These are phyloP conservation scores for Penicillium canariense DNA, from an alignment of 495 filamentous ascomycete species.

Conservation along the genomic window DNA sequence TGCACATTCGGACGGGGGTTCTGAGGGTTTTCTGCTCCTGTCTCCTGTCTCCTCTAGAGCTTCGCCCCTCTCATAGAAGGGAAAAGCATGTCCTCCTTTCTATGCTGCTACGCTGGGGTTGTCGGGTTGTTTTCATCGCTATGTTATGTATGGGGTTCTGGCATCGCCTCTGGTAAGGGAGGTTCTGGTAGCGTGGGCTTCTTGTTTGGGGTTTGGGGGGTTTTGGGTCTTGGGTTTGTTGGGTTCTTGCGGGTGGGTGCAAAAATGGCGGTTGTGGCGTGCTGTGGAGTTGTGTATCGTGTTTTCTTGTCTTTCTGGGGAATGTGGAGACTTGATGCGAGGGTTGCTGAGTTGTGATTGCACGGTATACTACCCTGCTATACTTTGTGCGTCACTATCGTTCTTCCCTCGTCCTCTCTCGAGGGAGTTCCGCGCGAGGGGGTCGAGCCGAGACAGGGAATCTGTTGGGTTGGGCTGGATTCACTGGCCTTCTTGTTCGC, in stretches of 20 bases:
- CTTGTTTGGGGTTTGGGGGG: background rate
- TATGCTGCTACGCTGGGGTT: background rate
- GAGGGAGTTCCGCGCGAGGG: background rate
- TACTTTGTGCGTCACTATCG: background rate
- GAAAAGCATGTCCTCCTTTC: background rate
- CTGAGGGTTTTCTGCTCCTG: slow-evolving; percentile 1
- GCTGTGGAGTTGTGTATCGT: slow-evolving; percentile 8
- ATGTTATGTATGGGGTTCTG: background rate
- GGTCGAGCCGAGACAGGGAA: background rate
- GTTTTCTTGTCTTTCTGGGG: background rate
- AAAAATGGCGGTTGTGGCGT: slow-evolving; percentile 21
- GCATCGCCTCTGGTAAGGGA: background rate
- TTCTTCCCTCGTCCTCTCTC: background rate
- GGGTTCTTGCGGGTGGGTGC: slow-evolving; percentile 5
- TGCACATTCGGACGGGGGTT: slow-evolving; percentile 12
- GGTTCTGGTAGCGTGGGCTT: background rate
- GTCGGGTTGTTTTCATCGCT: background rate
- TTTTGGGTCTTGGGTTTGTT: background rate
- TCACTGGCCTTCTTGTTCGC: slow-evolving; percentile 2
- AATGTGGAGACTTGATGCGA: background rate
- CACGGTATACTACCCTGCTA: background rate
- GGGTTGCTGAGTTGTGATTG: background rate
- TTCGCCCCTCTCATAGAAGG: background rate
- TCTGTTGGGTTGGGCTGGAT: slow-evolving; percentile 5
- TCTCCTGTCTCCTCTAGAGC: background rate